These are phyloP conservation scores for Pseudomicrostroma phylloplanum DNA, from an alignment of 1,284 basidiomycete species.

Conservation along the genomic window DNA sequence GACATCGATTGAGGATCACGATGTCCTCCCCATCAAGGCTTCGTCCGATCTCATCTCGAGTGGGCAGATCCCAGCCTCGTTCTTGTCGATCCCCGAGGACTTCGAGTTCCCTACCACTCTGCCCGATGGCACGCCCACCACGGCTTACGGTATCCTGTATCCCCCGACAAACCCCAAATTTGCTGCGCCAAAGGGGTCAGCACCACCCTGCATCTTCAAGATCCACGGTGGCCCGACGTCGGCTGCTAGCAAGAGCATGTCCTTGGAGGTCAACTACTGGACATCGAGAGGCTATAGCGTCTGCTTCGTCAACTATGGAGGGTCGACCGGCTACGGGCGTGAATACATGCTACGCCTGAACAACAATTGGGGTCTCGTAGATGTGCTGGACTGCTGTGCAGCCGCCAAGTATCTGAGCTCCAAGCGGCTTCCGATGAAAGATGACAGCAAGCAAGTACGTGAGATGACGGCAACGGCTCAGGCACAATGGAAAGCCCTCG, in stretches of 20 bases:
- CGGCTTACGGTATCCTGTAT: constrained; percentile 59
- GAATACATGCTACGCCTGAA: constrained; percentile 57
- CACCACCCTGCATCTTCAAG: constrained; percentile 62
- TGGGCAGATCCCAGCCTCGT: constrained; percentile 20
- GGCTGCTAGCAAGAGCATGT: constrained; percentile 54
- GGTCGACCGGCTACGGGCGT: constrained; percentile 60
- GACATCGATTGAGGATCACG: constrained; percentile 10
- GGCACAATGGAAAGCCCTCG: constrained; percentile 4
- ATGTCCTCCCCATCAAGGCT: constrained; percentile 25
- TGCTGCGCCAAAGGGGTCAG: constrained; percentile 55
- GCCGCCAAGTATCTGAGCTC: constrained; percentile 57
- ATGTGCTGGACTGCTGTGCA: constrained; percentile 61
- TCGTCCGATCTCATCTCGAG: constrained; percentile 21
- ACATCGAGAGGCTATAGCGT: constrained; percentile 51
- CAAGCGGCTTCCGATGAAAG: background rate
- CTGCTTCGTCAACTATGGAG: constrained; percentile 66
- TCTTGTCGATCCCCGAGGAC: constrained; percentile 20
- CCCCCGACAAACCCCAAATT: constrained; percentile 62
- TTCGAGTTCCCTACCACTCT: constrained; percentile 40
- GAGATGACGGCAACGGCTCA: background rate
- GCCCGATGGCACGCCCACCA: constrained; percentile 23
- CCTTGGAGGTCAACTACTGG: constrained; percentile 57
- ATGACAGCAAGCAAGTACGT: background rate
- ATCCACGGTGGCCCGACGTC: constrained; percentile 66
- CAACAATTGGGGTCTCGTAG: constrained; percentile 64